Percentiles rank a stretch among this genome's conserved stretches.
Conservation (phyloP, 2,329 filamentous ascomycete genomes). For the Alternaria gaisen region DNA sequence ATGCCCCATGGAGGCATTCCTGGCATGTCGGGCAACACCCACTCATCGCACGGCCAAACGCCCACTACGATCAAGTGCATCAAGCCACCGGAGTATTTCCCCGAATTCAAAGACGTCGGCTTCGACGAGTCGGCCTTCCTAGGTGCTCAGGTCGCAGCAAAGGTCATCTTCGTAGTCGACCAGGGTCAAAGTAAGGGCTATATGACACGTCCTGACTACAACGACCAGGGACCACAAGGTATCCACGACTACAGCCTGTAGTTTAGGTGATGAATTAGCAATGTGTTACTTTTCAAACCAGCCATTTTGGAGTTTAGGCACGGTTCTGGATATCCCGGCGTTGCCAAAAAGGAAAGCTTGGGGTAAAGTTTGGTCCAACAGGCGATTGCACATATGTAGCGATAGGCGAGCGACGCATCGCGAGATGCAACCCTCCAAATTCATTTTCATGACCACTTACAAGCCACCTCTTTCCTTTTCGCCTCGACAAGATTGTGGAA, state of each 20-base stretch:
- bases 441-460: slow-evolving; percentile 1
- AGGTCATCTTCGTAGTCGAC: slow-evolving; percentile 75
- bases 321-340: slow-evolving; percentile 33
- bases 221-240: slow-evolving; percentile 70
- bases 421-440: slow-evolving; percentile 5
- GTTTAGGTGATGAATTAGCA: slow-evolving; percentile 1
- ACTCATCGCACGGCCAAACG: slow-evolving; percentile 74
- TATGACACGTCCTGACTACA: slow-evolving; percentile 73
- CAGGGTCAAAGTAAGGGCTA: slow-evolving; percentile 73
- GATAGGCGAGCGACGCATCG: slow-evolving; percentile 25
- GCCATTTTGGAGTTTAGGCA: slow-evolving; percentile 27
- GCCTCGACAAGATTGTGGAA: neutral
- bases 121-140: slow-evolving; percentile 87
- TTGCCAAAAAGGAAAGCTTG: slow-evolving; percentile 21
- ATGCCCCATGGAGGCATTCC: slow-evolving; percentile 50
- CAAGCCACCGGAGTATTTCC: slow-evolving; percentile 82
- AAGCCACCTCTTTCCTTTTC: neutral
- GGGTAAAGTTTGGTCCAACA: slow-evolving; percentile 4
- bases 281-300: slow-evolving; percentile 13
- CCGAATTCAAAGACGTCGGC: slow-evolving; percentile 82
- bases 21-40: slow-evolving; percentile 58
- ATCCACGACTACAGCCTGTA: slow-evolving; percentile 65
- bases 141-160: slow-evolving; percentile 85
- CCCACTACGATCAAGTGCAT: slow-evolving; percentile 85
- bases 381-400: neutral